A percentile compares a stretch with the other conserved stretches of the same genome.
Conservation (phyloP, 495 filamentous ascomycete genomes). For the Tuber borchii region DNA sequence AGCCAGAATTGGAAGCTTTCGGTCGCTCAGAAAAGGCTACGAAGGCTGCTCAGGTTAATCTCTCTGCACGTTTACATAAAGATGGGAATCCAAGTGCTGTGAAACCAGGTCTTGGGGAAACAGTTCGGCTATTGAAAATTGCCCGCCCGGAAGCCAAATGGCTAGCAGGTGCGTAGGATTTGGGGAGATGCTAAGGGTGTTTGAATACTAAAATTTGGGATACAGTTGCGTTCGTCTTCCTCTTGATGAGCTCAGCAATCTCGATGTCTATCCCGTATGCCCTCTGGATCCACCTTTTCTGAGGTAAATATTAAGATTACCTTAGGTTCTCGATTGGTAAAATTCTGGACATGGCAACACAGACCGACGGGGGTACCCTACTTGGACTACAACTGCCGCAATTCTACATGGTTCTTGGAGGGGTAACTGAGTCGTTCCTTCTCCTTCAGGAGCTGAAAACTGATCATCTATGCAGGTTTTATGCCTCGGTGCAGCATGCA, state of each 20-base stretch:
- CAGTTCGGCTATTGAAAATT: conserved; percentile 82
- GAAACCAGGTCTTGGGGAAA: conserved; percentile 62
- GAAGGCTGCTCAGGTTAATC: conserved; percentile 82
- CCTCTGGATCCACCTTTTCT: background rate
- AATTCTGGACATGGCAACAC: conserved; percentile 80
- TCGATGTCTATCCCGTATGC: conserved; percentile 77
- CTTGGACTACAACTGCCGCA: conserved; percentile 68
- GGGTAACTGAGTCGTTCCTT: conserved; percentile 39
- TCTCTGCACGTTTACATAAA: conserved; percentile 77
- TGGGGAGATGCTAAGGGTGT: background rate
- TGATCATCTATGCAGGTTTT: conserved; percentile 47
- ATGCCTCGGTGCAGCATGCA: conserved; percentile 68
- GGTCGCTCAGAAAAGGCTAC: conserved; percentile 68
- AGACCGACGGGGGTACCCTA: conserved; percentile 52
- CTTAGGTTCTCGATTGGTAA: conserved; percentile 76
- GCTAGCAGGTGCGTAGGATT: conserved; percentile 48
- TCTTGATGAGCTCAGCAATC: conserved; percentile 79
- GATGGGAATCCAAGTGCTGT: conserved; percentile 61
- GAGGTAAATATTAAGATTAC: conserved; percentile 18
- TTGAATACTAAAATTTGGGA: conserved; percentile 13
- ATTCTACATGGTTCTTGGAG: conserved; percentile 69
- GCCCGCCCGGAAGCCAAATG: conserved; percentile 74
- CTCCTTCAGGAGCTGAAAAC: background rate
- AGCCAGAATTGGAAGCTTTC: conserved; percentile 56
- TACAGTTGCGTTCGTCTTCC: conserved; percentile 65